Percentiles rank a stretch among this genome's conserved stretches.
These are phyloP conservation scores for Papiliotrema terrestris DNA, from an alignment of 1,284 basidiomycete genomes.

Conservation along the genomic window DNA sequence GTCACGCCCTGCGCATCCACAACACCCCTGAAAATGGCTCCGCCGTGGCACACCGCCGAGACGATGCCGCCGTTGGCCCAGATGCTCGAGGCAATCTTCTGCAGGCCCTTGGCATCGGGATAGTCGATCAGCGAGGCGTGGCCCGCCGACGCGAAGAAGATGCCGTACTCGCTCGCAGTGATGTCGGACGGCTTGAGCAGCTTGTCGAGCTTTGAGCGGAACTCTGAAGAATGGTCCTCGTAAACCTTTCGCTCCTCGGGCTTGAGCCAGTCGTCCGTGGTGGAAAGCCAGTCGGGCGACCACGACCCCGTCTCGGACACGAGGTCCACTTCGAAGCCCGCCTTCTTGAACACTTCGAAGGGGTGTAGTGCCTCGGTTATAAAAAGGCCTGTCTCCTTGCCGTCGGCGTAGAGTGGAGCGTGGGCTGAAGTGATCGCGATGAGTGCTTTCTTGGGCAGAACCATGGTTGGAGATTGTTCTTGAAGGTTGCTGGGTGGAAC, in stretches of 20 bases:
- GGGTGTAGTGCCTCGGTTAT: conserved; percentile 25
- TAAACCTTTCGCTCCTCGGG: conserved; percentile 9
- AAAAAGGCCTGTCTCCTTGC: conserved; percentile 20
- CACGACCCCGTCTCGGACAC: conserved; percentile 16
- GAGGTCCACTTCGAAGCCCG: conserved; percentile 22
- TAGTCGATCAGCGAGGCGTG: conserved; percentile 22
- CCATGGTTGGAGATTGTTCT: too few relatives aligned
- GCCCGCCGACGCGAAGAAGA: conserved; percentile 22
- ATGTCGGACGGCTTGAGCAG: conserved; percentile 11
- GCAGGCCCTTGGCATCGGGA: conserved; percentile 10
- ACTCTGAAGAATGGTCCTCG: conserved; percentile 14
- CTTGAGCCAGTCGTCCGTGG: conserved; percentile 9
- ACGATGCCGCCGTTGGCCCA: conserved; percentile 17
- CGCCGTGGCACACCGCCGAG: conserved; percentile 17
- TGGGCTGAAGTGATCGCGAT: not conserved
- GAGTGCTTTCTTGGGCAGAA: too few relatives aligned
- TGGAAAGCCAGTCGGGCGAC: conserved; percentile 14
- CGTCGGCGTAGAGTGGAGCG: conserved; percentile 8
- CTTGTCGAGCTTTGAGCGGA: conserved; percentile 16
- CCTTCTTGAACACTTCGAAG: conserved; percentile 14
- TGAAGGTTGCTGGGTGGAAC: too few relatives aligned
- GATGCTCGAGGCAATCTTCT: conserved; percentile 11
- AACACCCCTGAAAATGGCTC: conserved; percentile 8
- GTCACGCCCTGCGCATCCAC: not conserved
- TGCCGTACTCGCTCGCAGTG: conserved; percentile 9